Evolutionary conservation across 768 basidiomycete genomes (phyloP).

Genomic region (Psilocybe tampanensis): DNA sequence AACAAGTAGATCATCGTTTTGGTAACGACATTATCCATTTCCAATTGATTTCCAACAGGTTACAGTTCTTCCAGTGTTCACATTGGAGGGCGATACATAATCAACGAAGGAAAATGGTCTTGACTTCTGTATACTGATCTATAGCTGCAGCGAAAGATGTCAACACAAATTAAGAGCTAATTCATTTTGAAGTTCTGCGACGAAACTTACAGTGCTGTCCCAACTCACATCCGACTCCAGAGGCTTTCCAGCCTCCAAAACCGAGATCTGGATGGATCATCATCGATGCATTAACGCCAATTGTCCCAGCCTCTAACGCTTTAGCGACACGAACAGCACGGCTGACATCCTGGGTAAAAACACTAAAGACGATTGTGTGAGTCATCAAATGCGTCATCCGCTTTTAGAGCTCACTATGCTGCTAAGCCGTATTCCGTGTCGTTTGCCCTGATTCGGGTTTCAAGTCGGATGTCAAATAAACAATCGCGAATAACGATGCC

Average conservation of each 20-base stretch:
- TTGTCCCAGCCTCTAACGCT: slow-evolving; percentile 37
- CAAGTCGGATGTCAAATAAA: not conserved
- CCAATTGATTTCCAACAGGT: too few relatives aligned
- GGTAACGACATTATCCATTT: too few relatives aligned
- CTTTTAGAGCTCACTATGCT: not conserved
- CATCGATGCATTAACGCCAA: slow-evolving; percentile 1
- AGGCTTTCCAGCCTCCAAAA: slow-evolving; percentile 4
- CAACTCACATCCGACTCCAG: slow-evolving; percentile 1
- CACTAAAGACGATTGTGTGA: slow-evolving; percentile 34
- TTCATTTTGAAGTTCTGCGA: too few relatives aligned
- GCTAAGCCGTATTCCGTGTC: slow-evolving; percentile 81
- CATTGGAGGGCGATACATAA: not conserved
- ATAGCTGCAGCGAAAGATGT: not conserved
- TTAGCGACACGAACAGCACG: slow-evolving; percentile 67
- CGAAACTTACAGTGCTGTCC: not conserved
- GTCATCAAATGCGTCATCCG: not conserved
- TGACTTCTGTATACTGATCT: slow-evolving; percentile 1
- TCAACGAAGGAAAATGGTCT: slow-evolving; percentile 5
- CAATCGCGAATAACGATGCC: not conserved
- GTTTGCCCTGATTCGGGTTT: slow-evolving; percentile 50
- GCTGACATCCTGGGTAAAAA: slow-evolving; percentile 72
- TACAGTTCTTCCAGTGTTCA: too few relatives aligned
- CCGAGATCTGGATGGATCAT: not conserved
- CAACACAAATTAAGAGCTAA: too few relatives aligned
- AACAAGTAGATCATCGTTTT: too few relatives aligned